Percentiles rank a stretch among this genome's conserved stretches.
Conservation (phyloP, 2,329 filamentous ascomycete species). For the Phialemonium atrogriseum region DNA sequence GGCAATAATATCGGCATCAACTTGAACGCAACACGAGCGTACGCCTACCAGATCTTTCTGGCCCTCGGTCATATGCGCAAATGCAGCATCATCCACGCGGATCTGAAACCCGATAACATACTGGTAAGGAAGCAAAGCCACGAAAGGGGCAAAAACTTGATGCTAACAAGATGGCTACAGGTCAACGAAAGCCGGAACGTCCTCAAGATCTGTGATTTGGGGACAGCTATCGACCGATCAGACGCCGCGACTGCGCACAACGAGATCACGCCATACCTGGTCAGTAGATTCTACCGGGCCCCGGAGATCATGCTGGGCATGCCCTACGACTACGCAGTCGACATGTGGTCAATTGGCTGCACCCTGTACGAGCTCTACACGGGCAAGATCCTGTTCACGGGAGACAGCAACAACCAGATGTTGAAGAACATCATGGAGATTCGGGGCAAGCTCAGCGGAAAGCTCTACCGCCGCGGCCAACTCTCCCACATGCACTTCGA, state of each 20-base stretch:
- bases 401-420: conserved; percentile 97
- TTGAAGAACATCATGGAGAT: conserved; percentile 93
- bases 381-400: conserved; percentile 93
- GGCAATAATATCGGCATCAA: conserved; percentile 92
- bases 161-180: conserved; percentile 30
- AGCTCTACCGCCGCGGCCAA: conserved; percentile 76
- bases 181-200: conserved; percentile 75
- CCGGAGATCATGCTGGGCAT: conserved; percentile 97
- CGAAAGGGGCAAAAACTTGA: too few relatives aligned
- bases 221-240: conserved; percentile 85
- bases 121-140: too few relatives aligned
- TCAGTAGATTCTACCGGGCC: conserved; percentile 94
- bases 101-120: conserved; percentile 97
- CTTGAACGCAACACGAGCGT: conserved; percentile 74
- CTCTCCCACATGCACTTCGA: conserved; percentile 76
- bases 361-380: conserved; percentile 96
- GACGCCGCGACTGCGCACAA: conserved; percentile 65
- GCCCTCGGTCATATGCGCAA: conserved; percentile 81
- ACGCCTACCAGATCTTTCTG: conserved; percentile 90
- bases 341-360: conserved; percentile 97
- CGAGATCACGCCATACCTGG: conserved; percentile 88
- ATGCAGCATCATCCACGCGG: conserved; percentile 89
- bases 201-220: conserved; percentile 92
- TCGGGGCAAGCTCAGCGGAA: conserved; percentile 82
- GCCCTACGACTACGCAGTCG: conserved; percentile 86